Evolutionary conservation across 2,329 filamentous ascomycete species (phyloP).

Genomic region (Cercospora sesami): DNA sequence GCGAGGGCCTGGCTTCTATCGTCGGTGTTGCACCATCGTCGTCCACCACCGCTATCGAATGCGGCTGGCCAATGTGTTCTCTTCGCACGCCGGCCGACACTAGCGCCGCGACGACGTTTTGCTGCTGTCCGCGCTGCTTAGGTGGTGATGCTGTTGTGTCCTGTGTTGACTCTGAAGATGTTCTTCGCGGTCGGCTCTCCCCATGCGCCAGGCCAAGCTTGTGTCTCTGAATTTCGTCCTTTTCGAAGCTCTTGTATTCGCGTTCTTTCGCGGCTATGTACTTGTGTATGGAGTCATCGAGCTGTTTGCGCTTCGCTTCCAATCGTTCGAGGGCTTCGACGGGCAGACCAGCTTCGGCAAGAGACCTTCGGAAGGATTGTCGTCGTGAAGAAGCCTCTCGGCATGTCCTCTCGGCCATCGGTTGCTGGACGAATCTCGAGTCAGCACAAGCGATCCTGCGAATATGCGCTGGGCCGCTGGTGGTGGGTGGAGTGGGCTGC

Average conservation of each 20-base stretch:
- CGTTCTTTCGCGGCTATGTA: conserved; percentile 42
- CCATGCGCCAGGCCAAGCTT: conserved; percentile 17
- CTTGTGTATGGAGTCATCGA: conserved; percentile 43
- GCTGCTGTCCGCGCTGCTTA: conserved; percentile 15
- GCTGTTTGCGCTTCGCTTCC: conserved; percentile 40
- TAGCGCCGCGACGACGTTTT: conserved; percentile 29
- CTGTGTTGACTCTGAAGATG: conserved; percentile 20
- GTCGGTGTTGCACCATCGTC: conserved; percentile 16
- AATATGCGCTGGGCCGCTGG: background rate
- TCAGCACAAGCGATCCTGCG: conserved; percentile 1
- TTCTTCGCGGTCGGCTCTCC: conserved; percentile 16
- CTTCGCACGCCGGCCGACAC: conserved; percentile 27
- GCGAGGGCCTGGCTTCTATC: conserved; percentile 20
- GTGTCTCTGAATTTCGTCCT: conserved; percentile 33
- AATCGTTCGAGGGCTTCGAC: conserved; percentile 37
- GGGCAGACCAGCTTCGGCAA: conserved; percentile 32
- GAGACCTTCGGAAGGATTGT: conserved; percentile 25
- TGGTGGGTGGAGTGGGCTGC: background rate
- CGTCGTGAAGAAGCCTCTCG: conserved; percentile 25
- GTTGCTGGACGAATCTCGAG: conserved; percentile 6
- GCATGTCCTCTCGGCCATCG: conserved; percentile 27
- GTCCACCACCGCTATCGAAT: conserved; percentile 25
- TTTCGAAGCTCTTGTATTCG: conserved; percentile 41
- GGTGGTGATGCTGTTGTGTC: conserved; percentile 16
- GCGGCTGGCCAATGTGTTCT: conserved; percentile 26